Base-by-base conservation (phyloP, 805 yeast genomes). In the Hanseniaspora singularis region DNA sequence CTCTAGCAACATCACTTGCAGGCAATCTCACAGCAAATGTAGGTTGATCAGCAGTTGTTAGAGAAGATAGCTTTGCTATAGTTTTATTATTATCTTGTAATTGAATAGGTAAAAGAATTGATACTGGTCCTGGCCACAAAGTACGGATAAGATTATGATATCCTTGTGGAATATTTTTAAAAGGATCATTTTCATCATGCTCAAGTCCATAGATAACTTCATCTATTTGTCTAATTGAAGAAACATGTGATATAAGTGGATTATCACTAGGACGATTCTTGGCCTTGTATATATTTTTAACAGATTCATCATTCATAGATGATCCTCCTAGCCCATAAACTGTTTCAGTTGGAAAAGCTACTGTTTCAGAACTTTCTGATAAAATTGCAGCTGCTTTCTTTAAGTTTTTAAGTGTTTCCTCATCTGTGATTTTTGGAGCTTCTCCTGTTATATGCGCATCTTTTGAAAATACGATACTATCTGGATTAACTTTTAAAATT, bases 91-190 rank as follows among this genome's bases (percentile, higher is more conserved):
- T 20, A 6, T 72, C 65, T 3, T 57, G 55, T 4, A 51, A 53
- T 24, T 66, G 63, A 4, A 74, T 68, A 0, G 96, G 96, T 18
- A 92, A 64, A 42, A 92, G 62, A 28, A 92, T 84, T 0, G 96
- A 87, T 48, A 92, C 65, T 0, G 98, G 97, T 0, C 98, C 98
- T 0, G 98, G 98, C 97, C 97, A 92, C 55, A 83, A 81, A 51
- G 70, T 70, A 2, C 70, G 69, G 10, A 88, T 67, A 34, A 92
- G 67, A 0, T 76, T 72, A 27, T 66, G 63, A 59, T 92, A 92
- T 0, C 79, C 70, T 1, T 65, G 64, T 0, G 97, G 97, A 5
- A 89, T 73, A 20, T 68, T 64, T 22, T 67, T 64, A 16, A 62
- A 50, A 4, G 55, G 55, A 11, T 60, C 55, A 14, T 51, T 49